These are phyloP conservation scores for Leishmania amazonensis DNA, from an alignment of 208 protist genomes.

Conservation along the genomic window DNA sequence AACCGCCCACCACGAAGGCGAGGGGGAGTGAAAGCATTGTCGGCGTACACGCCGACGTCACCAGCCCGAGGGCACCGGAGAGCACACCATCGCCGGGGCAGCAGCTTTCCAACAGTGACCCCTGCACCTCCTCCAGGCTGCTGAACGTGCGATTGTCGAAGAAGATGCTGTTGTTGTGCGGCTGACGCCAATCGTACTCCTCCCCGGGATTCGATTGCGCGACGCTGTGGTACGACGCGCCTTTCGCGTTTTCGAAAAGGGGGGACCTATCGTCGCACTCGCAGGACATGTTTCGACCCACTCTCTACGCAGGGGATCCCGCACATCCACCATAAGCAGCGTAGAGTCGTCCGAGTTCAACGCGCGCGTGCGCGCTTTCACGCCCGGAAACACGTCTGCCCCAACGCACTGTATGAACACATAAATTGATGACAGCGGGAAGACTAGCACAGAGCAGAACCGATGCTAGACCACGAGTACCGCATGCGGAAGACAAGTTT, in stretches of 20 bases:
- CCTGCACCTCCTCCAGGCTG: constrained; percentile 75
- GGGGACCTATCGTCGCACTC: constrained; percentile 9
- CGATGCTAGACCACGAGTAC: not conserved
- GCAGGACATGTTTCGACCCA: constrained; percentile 11
- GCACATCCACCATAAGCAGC: not conserved
- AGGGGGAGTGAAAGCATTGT: constrained; percentile 78
- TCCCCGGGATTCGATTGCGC: constrained; percentile 9
- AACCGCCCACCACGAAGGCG: constrained; percentile 69
- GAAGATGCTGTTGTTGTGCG: constrained; percentile 49
- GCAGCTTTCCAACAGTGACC: constrained; percentile 71
- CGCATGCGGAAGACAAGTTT: not conserved
- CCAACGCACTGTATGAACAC: not conserved
- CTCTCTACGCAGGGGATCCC: not conserved
- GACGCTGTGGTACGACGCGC: constrained; percentile 11
- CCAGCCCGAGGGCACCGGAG: constrained; percentile 65
- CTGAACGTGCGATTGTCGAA: constrained; percentile 72
- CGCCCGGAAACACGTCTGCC: not conserved
- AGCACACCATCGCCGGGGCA: constrained; percentile 73
- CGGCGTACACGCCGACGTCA: constrained; percentile 69
- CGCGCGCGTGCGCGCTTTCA: not conserved
- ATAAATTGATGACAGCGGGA: not conserved
- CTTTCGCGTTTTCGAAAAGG: constrained; percentile 20
- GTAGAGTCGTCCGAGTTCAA: not conserved
- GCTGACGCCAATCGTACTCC: constrained; percentile 42
- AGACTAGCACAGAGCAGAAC: not conserved